Evolutionary conservation across 1,284 basidiomycete species (phyloP), one percentile per base, ranked within the genome.

Genomic region (Ceratobasidium sp.): DNA sequence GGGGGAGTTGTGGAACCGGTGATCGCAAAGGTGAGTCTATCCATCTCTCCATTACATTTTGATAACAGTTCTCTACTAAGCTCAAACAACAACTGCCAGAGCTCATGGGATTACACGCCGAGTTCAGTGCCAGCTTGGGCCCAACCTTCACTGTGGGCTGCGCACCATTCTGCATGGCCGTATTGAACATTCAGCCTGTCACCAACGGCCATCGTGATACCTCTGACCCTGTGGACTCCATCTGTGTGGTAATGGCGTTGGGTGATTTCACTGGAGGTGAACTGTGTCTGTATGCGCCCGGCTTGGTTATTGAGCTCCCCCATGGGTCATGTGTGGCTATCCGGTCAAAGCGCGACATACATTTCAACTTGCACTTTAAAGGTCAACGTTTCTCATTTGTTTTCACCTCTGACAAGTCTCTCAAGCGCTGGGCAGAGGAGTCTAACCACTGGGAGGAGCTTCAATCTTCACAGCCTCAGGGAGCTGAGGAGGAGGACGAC

Each of bases 291-390:
- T 28, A 20, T 23, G 64, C 33, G 44, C 42, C 64, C 12, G 46
- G 64, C 20, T 3, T 46, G 42, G 42, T 46, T 5, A 23, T 66
- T 15, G 64, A 66, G 18, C 20, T 66, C 3, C n/a, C n/a, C 18
- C 42, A 44, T 23, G 64, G 64, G 23, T 20, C 42, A 10, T 49
- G 18, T 23, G 64, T 42, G n/a, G 64, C 64, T 26, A 66, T 66
- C 39, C 15, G 46, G 40, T 66, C 64, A 26, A 46, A 49, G 26
- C 46, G 46, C 20, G 64, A 44, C 42, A 23, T 42, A 26, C 64
- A 66, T 23, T 66, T 66, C 64, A 66, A 66, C 44, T 49, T 66
- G 64, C 7, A 66, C 39, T 66, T 66, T 18, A 26, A 46, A 28
- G 64, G 64, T 5, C 64, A 66, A 49, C n/a, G 40, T 13, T 49